phyloP scores from a whole-genome alignment of 1,139 yeast genomes.

The Lodderomyces parapsilosis region DNA sequence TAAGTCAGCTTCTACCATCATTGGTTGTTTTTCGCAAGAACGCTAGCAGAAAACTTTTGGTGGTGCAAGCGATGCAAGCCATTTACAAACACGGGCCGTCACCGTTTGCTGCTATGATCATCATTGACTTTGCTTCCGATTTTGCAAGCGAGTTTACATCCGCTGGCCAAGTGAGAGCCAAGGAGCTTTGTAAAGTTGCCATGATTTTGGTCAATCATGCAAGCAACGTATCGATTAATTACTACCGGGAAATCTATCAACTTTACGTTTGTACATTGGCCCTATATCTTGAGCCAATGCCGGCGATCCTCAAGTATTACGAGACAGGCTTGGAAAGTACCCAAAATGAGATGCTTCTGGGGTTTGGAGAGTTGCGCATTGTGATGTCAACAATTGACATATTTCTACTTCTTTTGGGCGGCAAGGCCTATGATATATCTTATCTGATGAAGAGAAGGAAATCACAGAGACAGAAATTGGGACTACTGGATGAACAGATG shows the following conservation, averaged over 20 bases:
- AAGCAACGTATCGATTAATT: constrained; percentile 33
- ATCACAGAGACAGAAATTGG: neutral
- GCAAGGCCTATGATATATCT: constrained; percentile 9
- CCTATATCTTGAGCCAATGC: constrained; percentile 41
- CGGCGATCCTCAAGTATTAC: constrained; percentile 33
- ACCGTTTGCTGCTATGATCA: constrained; percentile 27
- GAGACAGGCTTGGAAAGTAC: constrained; percentile 17
- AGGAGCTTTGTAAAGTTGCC: constrained; percentile 35
- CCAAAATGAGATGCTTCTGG: constrained; percentile 14
- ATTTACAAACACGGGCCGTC: constrained; percentile 27
- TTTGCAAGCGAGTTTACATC: constrained; percentile 38
- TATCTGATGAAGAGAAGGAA: constrained; percentile 4
- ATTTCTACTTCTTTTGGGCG: constrained; percentile 18
- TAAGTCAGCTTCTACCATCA: constrained; percentile 40
- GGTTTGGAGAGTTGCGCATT: constrained; percentile 14
- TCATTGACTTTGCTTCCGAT: constrained; percentile 33
- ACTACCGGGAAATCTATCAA: constrained; percentile 43
- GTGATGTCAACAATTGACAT: constrained; percentile 17
- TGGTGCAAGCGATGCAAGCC: constrained; percentile 23
- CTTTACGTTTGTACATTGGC: constrained; percentile 45
- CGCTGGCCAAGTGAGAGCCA: constrained; percentile 24
- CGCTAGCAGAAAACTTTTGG: constrained; percentile 23
- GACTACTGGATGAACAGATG: constrained; percentile 1
- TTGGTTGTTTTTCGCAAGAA: constrained; percentile 28
- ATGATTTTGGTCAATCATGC: constrained; percentile 36